Evolutionary conservation across 2,329 filamentous ascomycete species (phyloP).

Genomic region (Acrocalymma vagum): DNA sequence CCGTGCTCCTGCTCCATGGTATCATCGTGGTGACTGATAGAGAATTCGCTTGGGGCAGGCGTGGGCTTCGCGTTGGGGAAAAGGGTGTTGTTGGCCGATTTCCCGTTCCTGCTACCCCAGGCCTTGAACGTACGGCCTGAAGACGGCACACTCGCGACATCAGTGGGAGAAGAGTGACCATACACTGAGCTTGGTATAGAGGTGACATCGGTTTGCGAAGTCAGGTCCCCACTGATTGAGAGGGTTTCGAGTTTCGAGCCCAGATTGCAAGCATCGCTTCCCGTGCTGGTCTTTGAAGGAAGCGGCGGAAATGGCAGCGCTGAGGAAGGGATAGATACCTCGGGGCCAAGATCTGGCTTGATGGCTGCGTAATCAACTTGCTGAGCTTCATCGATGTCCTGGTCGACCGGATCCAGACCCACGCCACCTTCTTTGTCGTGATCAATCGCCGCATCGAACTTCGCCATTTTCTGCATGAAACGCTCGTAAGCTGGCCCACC

Average conservation of each 20-base stretch:
- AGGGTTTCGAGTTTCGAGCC: slow-evolving; percentile 17
- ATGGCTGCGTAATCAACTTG: slow-evolving; percentile 32
- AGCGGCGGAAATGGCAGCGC: slow-evolving; percentile 30
- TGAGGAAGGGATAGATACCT: slow-evolving; percentile 3
- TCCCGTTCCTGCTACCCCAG: slow-evolving; percentile 31
- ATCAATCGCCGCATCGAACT: slow-evolving; percentile 35
- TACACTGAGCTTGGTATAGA: too few species aligned
- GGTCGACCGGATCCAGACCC: slow-evolving; percentile 22
- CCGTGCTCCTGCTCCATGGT: slow-evolving; percentile 34
- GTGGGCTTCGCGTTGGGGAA: slow-evolving; percentile 46
- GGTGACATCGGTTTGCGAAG: slow-evolving; percentile 14
- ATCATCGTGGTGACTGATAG: slow-evolving; percentile 35
- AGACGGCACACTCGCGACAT: slow-evolving; percentile 5
- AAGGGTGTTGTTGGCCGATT: slow-evolving; percentile 34
- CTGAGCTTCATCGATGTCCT: slow-evolving; percentile 25
- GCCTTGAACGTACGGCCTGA: slow-evolving; percentile 21
- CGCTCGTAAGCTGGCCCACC: slow-evolving; percentile 21
- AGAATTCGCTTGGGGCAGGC: slow-evolving; percentile 36
- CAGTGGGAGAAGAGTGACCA: too few species aligned
- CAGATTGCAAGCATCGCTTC: background rate
- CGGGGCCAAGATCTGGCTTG: slow-evolving; percentile 23
- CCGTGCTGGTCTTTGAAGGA: slow-evolving; percentile 12
- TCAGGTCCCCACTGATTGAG: slow-evolving; percentile 24
- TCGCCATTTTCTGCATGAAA: slow-evolving; percentile 39
- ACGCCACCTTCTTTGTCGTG: slow-evolving; percentile 38